phyloP scores from a whole-genome alignment of 257 asterid species.

The Forsythia suspensa region DNA sequence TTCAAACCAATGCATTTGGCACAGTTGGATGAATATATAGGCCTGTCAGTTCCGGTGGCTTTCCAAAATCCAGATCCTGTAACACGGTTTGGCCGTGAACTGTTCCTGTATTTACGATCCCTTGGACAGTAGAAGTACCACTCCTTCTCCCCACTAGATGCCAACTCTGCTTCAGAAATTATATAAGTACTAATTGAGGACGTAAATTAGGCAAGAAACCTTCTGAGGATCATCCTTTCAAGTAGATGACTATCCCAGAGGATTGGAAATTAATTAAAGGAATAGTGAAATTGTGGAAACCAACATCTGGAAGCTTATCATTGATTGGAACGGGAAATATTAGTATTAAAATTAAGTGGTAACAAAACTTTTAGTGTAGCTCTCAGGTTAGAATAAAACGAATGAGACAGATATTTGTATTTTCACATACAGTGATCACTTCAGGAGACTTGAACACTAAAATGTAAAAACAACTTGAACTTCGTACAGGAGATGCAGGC shows the following conservation, averaged over 20 bases:
- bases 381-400: not conserved
- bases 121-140: slow-evolving; percentile 85
- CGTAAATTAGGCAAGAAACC: no score
- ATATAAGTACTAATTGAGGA: not conserved
- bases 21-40: slow-evolving; percentile 66
- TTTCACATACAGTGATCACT: no score
- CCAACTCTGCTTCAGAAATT: slow-evolving; percentile 37
- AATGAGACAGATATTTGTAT: not conserved
- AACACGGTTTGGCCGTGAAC: slow-evolving; percentile 72
- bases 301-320: no score
- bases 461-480: no score
- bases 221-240: no score
- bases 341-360: no score
- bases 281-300: no score
- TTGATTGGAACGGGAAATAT: no score
- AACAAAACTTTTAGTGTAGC: no score
- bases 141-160: slow-evolving; percentile 71
- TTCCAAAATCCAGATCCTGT: slow-evolving; percentile 82
- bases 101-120: slow-evolving; percentile 70
- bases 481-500: not conserved
- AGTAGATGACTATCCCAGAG: no score
- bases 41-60: slow-evolving; percentile 81
- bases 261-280: no score
- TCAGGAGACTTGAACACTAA: no score
- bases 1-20: slow-evolving; percentile 67